These are phyloP conservation scores for Turritis glabra DNA, from an alignment of 345 rosid species.

Conservation along the genomic window DNA sequence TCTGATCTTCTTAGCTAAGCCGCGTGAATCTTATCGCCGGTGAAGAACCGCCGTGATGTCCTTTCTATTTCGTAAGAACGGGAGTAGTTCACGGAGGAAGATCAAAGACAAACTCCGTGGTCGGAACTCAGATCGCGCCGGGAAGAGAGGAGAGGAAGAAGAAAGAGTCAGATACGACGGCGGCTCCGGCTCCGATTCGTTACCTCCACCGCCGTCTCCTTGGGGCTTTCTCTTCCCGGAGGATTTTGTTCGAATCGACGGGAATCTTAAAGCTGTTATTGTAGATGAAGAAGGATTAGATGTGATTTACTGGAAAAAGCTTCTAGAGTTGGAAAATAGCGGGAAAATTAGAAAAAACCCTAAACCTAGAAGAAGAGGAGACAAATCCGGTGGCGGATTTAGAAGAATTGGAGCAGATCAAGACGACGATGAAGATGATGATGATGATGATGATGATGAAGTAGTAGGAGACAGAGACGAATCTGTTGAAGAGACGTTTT, in stretches of 20 bases:
- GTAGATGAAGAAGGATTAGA: slow-evolving; percentile 84
- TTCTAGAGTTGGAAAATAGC: slow-evolving; percentile 35
- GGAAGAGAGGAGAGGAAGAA: slow-evolving; percentile 33
- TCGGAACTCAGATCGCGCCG: slow-evolving; percentile 33
- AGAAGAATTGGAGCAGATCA: neutral
- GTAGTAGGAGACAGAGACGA: too few relatives aligned
- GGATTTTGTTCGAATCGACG: slow-evolving; percentile 45
- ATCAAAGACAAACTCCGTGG: slow-evolving; percentile 38
- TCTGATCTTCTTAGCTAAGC: slow-evolving; percentile 43
- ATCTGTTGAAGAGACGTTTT: slow-evolving; percentile 29
- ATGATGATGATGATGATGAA: neutral
- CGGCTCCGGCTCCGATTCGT: slow-evolving; percentile 32
- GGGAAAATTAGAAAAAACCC: slow-evolving; percentile 30
- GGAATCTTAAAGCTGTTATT: slow-evolving; percentile 49
- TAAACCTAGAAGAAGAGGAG: slow-evolving; percentile 29
- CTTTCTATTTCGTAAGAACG: slow-evolving; percentile 40
- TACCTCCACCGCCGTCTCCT: slow-evolving; percentile 35
- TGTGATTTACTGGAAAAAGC: slow-evolving; percentile 70
- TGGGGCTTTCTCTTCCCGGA: slow-evolving; percentile 36
- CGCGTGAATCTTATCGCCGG: slow-evolving; percentile 19
- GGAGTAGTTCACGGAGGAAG: slow-evolving; percentile 33
- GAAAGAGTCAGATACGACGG: slow-evolving; percentile 26
- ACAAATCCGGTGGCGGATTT: slow-evolving; percentile 8
- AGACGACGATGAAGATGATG: neutral
- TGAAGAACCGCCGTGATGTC: slow-evolving; percentile 25